Evolutionary conservation across 1,139 yeast species (phyloP).

Genomic region (Blastobotrys capitulatus): DNA sequence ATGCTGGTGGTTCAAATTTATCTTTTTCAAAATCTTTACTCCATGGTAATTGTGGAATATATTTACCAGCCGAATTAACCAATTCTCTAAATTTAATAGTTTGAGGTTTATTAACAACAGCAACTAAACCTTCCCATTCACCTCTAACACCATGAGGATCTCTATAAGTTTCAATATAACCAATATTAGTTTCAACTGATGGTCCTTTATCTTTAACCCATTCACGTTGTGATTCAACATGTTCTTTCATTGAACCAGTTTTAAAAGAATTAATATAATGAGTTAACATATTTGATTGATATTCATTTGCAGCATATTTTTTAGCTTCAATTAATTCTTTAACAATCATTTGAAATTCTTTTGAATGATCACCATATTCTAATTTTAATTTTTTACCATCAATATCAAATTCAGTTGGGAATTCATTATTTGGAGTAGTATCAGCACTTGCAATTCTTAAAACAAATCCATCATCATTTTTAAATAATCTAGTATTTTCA

Average conservation of each 20-base stretch:
- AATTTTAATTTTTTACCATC: constrained; percentile 45
- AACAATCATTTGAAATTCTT: constrained; percentile 57
- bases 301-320: constrained; percentile 64
- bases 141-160: constrained; percentile 91
- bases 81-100: constrained; percentile 71
- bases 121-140: constrained; percentile 90
- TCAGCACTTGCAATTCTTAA: constrained; percentile 31
- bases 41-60: constrained; percentile 74
- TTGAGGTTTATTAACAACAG: constrained; percentile 85
- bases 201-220: constrained; percentile 91
- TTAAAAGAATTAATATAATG: constrained; percentile 64
- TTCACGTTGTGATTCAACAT: constrained; percentile 72
- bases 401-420: constrained; percentile 20
- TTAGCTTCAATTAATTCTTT: constrained; percentile 52
- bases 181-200: constrained; percentile 76
- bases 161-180: constrained; percentile 87
- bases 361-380: constrained; percentile 60
- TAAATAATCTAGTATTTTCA: constrained; percentile 68
- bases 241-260: constrained; percentile 82
- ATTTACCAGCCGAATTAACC: constrained; percentile 60
- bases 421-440: constrained; percentile 22
- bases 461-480: constrained; percentile 30
- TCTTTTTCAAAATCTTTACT: constrained; percentile 69
- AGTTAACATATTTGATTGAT: constrained; percentile 58
- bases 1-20: constrained; percentile 84